phyloP scores from a whole-genome alignment of 2,329 filamentous ascomycete genomes.

The Esteya vermicola region DNA sequence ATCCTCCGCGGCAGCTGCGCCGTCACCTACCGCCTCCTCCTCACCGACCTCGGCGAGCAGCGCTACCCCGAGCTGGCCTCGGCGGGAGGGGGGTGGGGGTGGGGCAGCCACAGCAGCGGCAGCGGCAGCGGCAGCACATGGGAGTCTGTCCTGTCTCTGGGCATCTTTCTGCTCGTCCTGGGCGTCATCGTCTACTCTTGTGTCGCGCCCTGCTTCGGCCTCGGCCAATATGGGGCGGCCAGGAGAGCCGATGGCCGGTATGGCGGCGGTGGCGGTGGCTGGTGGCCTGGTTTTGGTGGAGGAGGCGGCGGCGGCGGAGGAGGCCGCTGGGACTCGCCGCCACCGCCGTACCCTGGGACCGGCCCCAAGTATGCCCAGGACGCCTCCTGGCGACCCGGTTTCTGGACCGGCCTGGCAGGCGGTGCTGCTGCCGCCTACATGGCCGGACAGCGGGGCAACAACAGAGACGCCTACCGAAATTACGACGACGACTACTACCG shows the following conservation, averaged over 20 bases:
- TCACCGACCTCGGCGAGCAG: slow-evolving; percentile 64
- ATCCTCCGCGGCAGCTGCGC: slow-evolving; percentile 87
- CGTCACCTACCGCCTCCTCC: slow-evolving; percentile 69
- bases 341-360: slow-evolving; percentile 35
- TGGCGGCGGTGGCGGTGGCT: slow-evolving; percentile 22
- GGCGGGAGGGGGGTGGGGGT: too few relatives aligned
- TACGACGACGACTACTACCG: slow-evolving; percentile 7
- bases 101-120: background rate
- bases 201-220: slow-evolving; percentile 8
- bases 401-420: slow-evolving; percentile 55
- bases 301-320: slow-evolving; percentile 23
- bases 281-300: slow-evolving; percentile 10
- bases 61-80: slow-evolving; percentile 47
- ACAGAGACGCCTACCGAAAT: too few relatives aligned
- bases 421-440: slow-evolving; percentile 57
- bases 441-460: slow-evolving; percentile 33
- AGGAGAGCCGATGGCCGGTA: slow-evolving; percentile 22
- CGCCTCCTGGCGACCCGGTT: slow-evolving; percentile 50
- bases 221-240: slow-evolving; percentile 11
- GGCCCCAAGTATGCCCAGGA: slow-evolving; percentile 16
- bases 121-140: slow-evolving; percentile 22
- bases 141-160: background rate
- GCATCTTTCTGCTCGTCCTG: slow-evolving; percentile 29
- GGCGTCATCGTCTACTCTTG: slow-evolving; percentile 39
- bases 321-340: slow-evolving; percentile 23